phyloP scores from a whole-genome alignment of 2,329 filamentous ascomycete genomes.

The Juglanconis sp. region DNA sequence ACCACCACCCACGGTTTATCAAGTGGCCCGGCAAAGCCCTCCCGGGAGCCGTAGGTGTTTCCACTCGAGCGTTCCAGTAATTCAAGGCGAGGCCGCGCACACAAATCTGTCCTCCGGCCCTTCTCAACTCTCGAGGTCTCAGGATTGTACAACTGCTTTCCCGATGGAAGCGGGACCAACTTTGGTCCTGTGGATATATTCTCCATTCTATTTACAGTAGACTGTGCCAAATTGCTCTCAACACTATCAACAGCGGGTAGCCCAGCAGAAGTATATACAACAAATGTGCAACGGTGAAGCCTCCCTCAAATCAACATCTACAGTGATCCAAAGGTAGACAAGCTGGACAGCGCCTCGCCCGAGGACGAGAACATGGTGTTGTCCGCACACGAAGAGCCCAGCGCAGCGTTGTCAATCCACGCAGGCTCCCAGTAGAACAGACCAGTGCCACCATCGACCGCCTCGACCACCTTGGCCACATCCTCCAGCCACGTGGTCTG shows the following conservation, averaged over 20 bases:
- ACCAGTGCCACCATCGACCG: constrained; percentile 52
- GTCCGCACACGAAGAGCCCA: constrained; percentile 64
- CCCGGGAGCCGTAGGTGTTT: too few relatives aligned
- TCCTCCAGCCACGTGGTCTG: constrained; percentile 61
- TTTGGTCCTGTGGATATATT: background rate
- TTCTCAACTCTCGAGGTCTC: background rate
- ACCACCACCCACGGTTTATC: background rate
- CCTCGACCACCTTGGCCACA: constrained; percentile 54
- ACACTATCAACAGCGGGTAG: background rate
- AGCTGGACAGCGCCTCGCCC: constrained; percentile 14
- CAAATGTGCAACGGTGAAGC: background rate
- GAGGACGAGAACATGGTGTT: constrained; percentile 35
- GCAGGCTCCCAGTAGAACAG: constrained; percentile 74
- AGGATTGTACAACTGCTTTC: too few relatives aligned
- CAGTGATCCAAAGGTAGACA: constrained; percentile 10
- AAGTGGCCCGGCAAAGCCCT: too few relatives aligned
- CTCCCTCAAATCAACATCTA: background rate
- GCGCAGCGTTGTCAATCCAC: constrained; percentile 63
- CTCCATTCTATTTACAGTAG: background rate
- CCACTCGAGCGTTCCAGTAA: too few relatives aligned
- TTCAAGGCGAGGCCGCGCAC: too few relatives aligned
- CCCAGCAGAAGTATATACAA: background rate
- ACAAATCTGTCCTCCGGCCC: too few relatives aligned
- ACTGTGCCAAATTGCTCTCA: background rate
- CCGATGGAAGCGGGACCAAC: background rate